Base-by-base conservation (phyloP, 768 basidiomycete species). In the Mycena kentingensis region DNA sequence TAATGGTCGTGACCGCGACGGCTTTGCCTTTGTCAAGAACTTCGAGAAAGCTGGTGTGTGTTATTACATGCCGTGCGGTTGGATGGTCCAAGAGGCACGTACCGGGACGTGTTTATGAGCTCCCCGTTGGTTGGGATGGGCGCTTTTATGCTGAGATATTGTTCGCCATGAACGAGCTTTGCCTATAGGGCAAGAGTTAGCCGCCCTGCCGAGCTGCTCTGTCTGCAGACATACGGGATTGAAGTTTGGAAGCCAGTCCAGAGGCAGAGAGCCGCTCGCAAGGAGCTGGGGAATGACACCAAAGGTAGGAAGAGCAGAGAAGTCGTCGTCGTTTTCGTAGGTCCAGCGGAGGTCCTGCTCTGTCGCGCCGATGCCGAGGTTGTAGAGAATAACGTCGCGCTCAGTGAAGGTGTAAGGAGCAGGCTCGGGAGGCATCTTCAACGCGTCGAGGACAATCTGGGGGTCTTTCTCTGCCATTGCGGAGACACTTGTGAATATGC, bases 131-230 rank as follows among this genome's bases (percentile, higher is more conserved):
- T 92, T 1, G 96, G 95, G 54, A 98, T 90, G 0, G 89, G 85
- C 2, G 75, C 84, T 62, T 89, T 87, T 68, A 99, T 91, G 54
- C 83, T 80, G 60, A 99, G 73, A 69, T 92, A 98, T 64, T 98
- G 97, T 66, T 99, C 97, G 38, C 97, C 97, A 66, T 99, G 97
- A 16, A 99, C 80, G n/a, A 99, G 77, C 71, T 93, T 98, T 41
- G 94, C 92, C 92, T 93, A 55, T n/a, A n/a, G n/a, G n/a, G 2
- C 43, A 36, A 19, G 46, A 21, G 27, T 34, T 19, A 43, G 16
- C 45, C 15, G 16, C 37, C 26, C 38, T 28, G 18, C 24, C 37
- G 46, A 52, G 7, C 57, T 53, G 36, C 18, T 28, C 44, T 43
- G 16, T 54, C n/a, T n/a, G 25, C 13, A 12, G 10, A 70, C 83